phyloP scores from a whole-genome alignment of 2,329 filamentous ascomycete genomes.

The Trichoderma gracile region DNA sequence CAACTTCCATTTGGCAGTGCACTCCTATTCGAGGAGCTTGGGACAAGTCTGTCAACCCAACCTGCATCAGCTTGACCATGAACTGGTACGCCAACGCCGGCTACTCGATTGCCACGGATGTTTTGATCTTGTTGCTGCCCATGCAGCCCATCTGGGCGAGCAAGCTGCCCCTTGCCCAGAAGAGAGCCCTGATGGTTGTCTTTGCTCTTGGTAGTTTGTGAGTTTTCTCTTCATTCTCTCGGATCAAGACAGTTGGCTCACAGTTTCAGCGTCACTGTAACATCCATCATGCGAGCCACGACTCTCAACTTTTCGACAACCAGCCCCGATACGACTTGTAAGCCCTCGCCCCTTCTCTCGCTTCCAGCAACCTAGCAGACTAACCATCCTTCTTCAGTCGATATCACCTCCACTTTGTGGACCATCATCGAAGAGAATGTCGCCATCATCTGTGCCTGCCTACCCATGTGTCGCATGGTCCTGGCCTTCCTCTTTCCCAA shows the following conservation, averaged over 20 bases:
- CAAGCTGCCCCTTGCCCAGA: constrained; percentile 45
- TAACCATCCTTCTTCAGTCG: constrained; percentile 30
- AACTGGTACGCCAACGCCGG: constrained; percentile 54
- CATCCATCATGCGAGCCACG: constrained; percentile 45
- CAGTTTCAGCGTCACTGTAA: constrained; percentile 40
- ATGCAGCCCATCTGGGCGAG: constrained; percentile 49
- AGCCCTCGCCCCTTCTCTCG: constrained; percentile 12
- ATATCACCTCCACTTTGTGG: constrained; percentile 43
- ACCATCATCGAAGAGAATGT: constrained; percentile 44
- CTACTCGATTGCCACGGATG: constrained; percentile 49
- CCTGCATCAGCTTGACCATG: constrained; percentile 48
- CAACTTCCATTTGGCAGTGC: constrained; percentile 53
- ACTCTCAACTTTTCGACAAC: constrained; percentile 44
- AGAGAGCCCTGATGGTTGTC: constrained; percentile 44
- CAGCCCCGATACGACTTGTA: constrained; percentile 42
- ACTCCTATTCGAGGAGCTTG: constrained; percentile 49
- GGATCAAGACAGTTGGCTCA: neutral
- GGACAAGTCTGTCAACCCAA: constrained; percentile 44
- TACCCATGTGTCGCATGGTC: constrained; percentile 45
- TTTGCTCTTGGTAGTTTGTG: constrained; percentile 48
- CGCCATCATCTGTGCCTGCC: constrained; percentile 43
- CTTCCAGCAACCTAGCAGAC: neutral
- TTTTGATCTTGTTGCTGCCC: constrained; percentile 49
- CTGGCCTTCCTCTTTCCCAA: constrained; percentile 41
- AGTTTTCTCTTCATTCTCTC: constrained; percentile 30